phyloP scores from a whole-genome alignment of 1,139 yeast species.

The Pichia sp. region DNA sequence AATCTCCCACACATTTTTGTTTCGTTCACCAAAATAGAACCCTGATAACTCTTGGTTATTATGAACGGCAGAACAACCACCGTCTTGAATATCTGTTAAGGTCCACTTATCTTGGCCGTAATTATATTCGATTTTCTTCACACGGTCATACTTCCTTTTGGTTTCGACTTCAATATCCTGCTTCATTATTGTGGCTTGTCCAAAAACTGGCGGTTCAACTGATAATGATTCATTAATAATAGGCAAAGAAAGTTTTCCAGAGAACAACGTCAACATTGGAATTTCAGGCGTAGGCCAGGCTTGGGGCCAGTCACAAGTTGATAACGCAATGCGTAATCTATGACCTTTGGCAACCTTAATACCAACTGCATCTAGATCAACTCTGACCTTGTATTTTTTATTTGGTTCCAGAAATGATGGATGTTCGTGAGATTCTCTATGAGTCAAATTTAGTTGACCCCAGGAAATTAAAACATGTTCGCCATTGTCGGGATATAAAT shows the following conservation, averaged over 20 bases:
- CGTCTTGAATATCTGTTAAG: constrained; percentile 26
- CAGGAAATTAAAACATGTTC: constrained; percentile 32
- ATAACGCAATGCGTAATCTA: constrained; percentile 29
- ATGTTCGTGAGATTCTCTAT: constrained; percentile 31
- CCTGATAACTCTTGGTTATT: constrained; percentile 23
- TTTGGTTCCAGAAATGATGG: constrained; percentile 28
- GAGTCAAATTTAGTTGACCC: constrained; percentile 36
- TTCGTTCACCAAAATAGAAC: constrained; percentile 27
- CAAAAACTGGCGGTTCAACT: constrained; percentile 22
- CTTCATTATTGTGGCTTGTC: constrained; percentile 25
- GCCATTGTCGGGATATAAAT: constrained; percentile 27
- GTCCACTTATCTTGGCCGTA: constrained; percentile 24
- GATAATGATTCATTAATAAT: constrained; percentile 14
- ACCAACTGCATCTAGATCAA: constrained; percentile 32
- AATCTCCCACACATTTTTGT: constrained; percentile 29
- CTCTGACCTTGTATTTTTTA: constrained; percentile 25
- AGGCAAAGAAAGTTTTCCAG: constrained; percentile 25
- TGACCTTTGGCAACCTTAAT: constrained; percentile 28
- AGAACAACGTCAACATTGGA: constrained; percentile 25
- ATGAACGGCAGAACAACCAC: constrained; percentile 23
- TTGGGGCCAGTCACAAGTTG: constrained; percentile 37
- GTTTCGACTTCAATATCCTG: constrained; percentile 23
- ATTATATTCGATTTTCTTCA: constrained; percentile 23
- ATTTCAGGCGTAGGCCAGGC: constrained; percentile 34
- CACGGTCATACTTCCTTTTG: constrained; percentile 22